Conservation (phyloP, 1,284 basidiomycete genomes). For the Leccinum variabile region DNA sequence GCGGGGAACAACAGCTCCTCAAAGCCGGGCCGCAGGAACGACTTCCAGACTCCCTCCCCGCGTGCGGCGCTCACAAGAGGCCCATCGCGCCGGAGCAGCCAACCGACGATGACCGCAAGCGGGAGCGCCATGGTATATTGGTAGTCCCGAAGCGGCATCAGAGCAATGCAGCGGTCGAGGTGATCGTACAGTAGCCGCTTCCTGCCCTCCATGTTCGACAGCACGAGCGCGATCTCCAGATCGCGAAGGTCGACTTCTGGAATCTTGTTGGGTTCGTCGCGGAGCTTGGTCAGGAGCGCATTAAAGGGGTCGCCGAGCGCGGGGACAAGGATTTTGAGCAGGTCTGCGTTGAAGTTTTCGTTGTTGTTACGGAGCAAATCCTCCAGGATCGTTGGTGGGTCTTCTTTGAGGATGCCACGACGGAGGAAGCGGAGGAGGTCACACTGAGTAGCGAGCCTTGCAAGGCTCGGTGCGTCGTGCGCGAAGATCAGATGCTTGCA, state of each 20-base stretch:
- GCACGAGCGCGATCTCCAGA: constrained; percentile 6
- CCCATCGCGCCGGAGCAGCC: constrained; percentile 8
- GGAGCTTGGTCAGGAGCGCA: constrained; percentile 3
- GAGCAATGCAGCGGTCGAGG: constrained; percentile 2
- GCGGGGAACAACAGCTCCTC: constrained; percentile 5
- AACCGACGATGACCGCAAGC: constrained; percentile 6
- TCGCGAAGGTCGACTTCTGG: constrained; percentile 9
- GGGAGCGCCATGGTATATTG: constrained; percentile 6
- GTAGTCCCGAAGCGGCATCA: neutral
- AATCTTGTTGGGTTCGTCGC: constrained; percentile 1
- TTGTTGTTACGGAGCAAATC: neutral
- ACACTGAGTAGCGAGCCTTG: neutral
- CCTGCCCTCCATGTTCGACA: constrained; percentile 2
- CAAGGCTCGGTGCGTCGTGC: neutral
- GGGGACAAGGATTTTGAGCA: constrained; percentile 3
- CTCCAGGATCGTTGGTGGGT: constrained; percentile 5
- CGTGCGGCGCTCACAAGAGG: neutral
- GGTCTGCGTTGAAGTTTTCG: constrained; percentile 2
- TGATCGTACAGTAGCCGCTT: constrained; percentile 8
- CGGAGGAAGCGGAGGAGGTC: constrained; percentile 5
- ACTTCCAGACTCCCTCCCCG: neutral
- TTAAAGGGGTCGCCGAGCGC: constrained; percentile 2
- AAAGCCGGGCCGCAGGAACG: constrained; percentile 6
- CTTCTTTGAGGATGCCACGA: constrained; percentile 2
- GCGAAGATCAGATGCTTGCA: neutral